Evolutionary conservation across 495 filamentous ascomycete species (phyloP), one percentile per base, ranked within the genome.

Genomic region (Wilcoxina mikolae): DNA sequence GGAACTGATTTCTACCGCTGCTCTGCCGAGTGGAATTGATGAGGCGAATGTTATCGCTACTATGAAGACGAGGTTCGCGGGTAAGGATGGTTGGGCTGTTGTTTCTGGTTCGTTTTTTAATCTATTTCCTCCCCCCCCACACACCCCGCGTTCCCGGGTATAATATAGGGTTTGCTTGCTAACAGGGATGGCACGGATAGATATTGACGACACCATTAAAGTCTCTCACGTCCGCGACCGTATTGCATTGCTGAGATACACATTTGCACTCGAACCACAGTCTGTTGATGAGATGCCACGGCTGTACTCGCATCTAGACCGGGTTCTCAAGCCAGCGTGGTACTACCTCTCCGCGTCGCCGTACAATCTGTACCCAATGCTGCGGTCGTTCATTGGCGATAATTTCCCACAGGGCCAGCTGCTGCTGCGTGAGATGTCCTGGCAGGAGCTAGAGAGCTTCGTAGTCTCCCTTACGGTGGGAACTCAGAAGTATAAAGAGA

Each of bases 141-240:
- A n/a, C n/a, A n/a, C n/a, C n/a, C n/a, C n/a, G n/a, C n/a, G n/a
- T n/a, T n/a, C n/a, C n/a, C n/a, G n/a, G n/a, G n/a, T 39, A 39
- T 39, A 5, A 39, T 39, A 39, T 12, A 5, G 15, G 20, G 1
- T 1, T 10, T 28, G 12, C 2, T 1, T 29, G 46, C 24, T 48
- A 53, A 24, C 20, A 11, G n/a, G 28, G 28, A 22, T 11, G 4
- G 27, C 24, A 17, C 39, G 10, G n/a, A 18, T 44, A 79, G 90
- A 96, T 62, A 82, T 96, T 64, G 90, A 96, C 68, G 90, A 96
- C 68, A 91, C 90, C 2, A 94, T 95, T 72, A 95, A 96, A 69
- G 72, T 87, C 49, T 94, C 90, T 0, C 75, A 83, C 64, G 94
- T 91, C 2, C 78, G 78, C 38, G 78, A 83, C 43, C 77, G 84